Percentiles rank a stretch among this genome's conserved stretches.
phyloP scores from a whole-genome alignment of 2,329 filamentous ascomycete genomes.

The Daldinia sp. region DNA sequence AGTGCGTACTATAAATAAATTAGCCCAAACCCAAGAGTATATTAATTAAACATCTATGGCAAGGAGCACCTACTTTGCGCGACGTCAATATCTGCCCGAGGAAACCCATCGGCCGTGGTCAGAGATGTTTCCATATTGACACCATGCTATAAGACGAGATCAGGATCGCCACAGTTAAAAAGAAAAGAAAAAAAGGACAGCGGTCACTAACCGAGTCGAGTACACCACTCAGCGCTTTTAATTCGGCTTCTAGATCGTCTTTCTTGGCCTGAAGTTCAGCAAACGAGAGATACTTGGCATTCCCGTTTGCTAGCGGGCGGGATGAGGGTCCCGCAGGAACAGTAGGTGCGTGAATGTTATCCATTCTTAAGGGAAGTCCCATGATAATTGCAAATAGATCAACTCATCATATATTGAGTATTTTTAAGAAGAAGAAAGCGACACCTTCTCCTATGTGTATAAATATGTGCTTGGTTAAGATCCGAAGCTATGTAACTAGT shows the following conservation, averaged over 20 bases:
- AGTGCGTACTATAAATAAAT: conserved; percentile 75
- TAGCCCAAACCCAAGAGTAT: not conserved
- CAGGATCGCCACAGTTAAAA: conserved; percentile 24
- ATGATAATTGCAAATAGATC: conserved; percentile 36
- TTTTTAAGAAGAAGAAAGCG: not conserved
- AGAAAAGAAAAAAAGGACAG: not conserved
- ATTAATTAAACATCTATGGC: too few relatives aligned
- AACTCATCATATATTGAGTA: conserved; percentile 34
- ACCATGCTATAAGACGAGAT: conserved; percentile 71
- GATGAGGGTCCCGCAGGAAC: conserved; percentile 78
- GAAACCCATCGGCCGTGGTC: conserved; percentile 89
- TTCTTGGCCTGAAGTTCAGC: conserved; percentile 85
- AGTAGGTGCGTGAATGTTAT: conserved; percentile 66
- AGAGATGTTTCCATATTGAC: conserved; percentile 92
- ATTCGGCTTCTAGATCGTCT: conserved; percentile 82
- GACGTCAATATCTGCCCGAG: conserved; percentile 91
- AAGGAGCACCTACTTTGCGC: conserved; percentile 76
- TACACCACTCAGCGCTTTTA: conserved; percentile 83
- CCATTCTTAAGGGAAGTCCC: conserved; percentile 56
- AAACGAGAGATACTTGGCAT: conserved; percentile 72
- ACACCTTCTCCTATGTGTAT: not conserved
- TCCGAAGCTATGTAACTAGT: not conserved
- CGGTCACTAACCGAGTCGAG: conserved; percentile 77
- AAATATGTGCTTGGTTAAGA: not conserved
- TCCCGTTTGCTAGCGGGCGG: conserved; percentile 66